A percentile compares a stretch with the other conserved stretches of the same genome.
These are phyloP conservation scores for Trametes cinnabarina DNA, from an alignment of 768 basidiomycete genomes.

Conservation along the genomic window DNA sequence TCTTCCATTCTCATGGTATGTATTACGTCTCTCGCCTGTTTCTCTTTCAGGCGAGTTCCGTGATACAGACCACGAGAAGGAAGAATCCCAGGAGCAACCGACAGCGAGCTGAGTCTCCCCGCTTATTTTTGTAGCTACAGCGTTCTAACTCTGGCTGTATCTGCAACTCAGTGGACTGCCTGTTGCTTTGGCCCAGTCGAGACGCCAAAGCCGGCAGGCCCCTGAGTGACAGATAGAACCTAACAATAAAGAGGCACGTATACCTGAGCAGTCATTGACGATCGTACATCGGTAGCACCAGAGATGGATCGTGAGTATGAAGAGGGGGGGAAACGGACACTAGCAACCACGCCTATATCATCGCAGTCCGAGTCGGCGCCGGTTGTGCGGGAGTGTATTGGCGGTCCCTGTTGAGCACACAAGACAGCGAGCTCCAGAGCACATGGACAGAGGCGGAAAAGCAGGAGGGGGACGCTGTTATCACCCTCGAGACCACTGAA, in stretches of 20 bases:
- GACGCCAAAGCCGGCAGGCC: not conserved
- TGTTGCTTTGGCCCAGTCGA: not conserved
- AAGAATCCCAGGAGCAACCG: conserved; percentile 28
- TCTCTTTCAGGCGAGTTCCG: conserved; percentile 8
- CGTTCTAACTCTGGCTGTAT: not conserved
- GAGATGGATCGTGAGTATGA: too few species aligned
- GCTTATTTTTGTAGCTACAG: too few species aligned
- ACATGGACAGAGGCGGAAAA: not conserved
- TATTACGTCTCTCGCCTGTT: conserved; percentile 27
- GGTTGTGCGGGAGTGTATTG: too few species aligned
- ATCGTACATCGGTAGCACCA: too few species aligned
- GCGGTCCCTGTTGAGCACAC: too few species aligned
- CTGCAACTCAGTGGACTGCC: not conserved
- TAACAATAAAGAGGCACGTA: too few species aligned
- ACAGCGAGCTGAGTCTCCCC: not conserved
- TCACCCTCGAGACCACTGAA: not conserved
- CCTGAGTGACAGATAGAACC: too few species aligned
- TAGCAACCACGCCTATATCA: too few species aligned
- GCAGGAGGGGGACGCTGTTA: not conserved
- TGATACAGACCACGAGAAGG: conserved; percentile 31
- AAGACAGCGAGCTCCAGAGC: not conserved
- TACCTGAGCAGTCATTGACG: too few species aligned
- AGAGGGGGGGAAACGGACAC: too few species aligned
- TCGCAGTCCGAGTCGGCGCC: too few species aligned
- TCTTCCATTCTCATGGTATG: conserved; percentile 54